Evolutionary conservation across 306 rosid species (phyloP), one percentile per base, ranked within the genome.

Genomic region (Cucurbita ficifolia): DNA sequence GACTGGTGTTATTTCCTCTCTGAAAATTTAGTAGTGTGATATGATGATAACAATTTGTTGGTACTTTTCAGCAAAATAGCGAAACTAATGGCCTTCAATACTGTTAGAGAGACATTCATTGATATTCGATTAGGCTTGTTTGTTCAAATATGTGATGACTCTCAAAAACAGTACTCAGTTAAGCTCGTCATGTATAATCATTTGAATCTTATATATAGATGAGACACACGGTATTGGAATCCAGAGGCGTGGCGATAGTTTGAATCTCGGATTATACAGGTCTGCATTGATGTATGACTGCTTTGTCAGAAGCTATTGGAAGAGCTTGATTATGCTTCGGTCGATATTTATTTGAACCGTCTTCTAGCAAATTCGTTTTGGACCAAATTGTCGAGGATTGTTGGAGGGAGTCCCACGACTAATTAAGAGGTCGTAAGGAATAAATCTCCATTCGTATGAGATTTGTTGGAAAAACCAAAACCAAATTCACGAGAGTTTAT

Each of bases 301-400:
- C 87, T 81, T 91, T 18, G 90, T 95, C 54, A 95, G 89, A 95
- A 95, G 89, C 96, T 95, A 81, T 78, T 95, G 89, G 99, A 95
- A 88, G 99, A 95, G 88, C 99, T 95, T 63, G 99, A 95, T 79
- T 95, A 95, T 82, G 91, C 96, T 72, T 73, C 91, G 99, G 96
- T n/a, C n/a, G n/a, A n/a, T 95, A 91, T 77, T 60, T 78, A 79
- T 62, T 64, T 65, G 80, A 79, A 62, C 83, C 78, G 73, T 73
- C 68, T 78, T 70, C 78, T 80, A 46, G 51, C 72, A 24, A 18
- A 67, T 13, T 46, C 18, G 1, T 22, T 33, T 16, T 68, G 56
- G 42, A 29, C 3, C 72, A 67, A 0, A 19, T 64, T 18, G 24
- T 22, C n/a, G n/a, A n/a, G n/a, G n/a, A n/a, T n/a, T n/a, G n/a